Conservation (phyloP, 345 rosid species). For the Raphanus sativus region DNA sequence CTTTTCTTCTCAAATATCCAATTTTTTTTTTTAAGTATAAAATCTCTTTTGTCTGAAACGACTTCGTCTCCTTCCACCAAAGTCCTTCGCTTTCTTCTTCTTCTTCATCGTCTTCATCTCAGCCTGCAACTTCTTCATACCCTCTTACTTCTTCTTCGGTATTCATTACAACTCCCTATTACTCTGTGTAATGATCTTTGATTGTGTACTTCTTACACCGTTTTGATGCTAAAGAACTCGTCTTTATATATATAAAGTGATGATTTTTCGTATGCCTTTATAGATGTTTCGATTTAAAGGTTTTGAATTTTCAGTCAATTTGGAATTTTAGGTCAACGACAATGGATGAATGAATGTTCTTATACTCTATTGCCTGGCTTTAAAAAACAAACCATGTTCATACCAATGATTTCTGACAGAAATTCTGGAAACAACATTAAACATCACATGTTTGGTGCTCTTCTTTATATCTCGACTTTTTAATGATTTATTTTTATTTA, state of each 20-base stretch:
- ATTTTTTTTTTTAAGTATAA: no score
- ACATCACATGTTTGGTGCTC: background rate
- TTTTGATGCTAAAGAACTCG: background rate
- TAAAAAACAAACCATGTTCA: background rate
- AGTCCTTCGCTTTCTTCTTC: background rate
- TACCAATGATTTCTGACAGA: background rate
- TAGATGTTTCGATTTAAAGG: background rate
- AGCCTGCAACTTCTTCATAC: background rate
- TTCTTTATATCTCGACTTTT: background rate
- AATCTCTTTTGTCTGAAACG: background rate
- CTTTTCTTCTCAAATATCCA: conserved; percentile 12
- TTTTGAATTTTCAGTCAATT: background rate
- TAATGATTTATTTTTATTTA: background rate
- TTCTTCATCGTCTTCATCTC: conserved; percentile 10
- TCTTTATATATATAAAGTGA: background rate
- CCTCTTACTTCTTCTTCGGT: conserved; percentile 10
- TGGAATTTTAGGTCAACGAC: conserved; percentile 20
- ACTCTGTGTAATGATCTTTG: background rate
- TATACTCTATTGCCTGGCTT: background rate
- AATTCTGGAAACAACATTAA: background rate
- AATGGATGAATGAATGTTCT: conserved; percentile 14
- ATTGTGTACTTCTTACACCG: background rate
- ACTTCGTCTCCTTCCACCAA: background rate
- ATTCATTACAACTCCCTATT: background rate
- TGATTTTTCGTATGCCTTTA: background rate